These are phyloP conservation scores for Paragyromitra xinjiangensis DNA, from an alignment of 495 filamentous ascomycete genomes.

Conservation along the genomic window DNA sequence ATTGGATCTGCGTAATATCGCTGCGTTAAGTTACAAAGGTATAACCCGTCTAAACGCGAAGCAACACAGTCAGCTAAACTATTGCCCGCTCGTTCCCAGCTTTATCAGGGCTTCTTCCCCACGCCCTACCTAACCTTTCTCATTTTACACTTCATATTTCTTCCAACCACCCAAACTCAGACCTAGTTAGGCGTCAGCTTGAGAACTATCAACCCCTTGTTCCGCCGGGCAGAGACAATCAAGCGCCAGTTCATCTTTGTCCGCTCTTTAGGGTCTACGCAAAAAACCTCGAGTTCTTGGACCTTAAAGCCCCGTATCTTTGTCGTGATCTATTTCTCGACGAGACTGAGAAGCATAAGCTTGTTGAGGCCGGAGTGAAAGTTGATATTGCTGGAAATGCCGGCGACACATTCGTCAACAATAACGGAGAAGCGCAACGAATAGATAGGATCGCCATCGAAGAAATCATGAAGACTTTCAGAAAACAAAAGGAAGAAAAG, in stretches of 20 bases:
- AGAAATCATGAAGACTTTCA: slow-evolving; percentile 47
- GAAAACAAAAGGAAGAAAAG: slow-evolving; percentile 42
- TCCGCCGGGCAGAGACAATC: slow-evolving; percentile 19
- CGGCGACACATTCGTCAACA: slow-evolving; percentile 23
- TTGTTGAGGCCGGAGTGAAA: slow-evolving; percentile 51
- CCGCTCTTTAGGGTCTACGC: slow-evolving; percentile 55
- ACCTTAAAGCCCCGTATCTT: slow-evolving; percentile 53
- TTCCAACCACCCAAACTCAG: slow-evolving; percentile 22
- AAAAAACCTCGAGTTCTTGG: slow-evolving; percentile 52
- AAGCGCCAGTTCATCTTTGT: slow-evolving; percentile 50
- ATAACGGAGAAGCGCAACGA: slow-evolving; percentile 26
- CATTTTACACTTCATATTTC: slow-evolving; percentile 56
- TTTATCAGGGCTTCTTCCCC: slow-evolving; percentile 51
- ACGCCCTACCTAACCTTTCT: slow-evolving; percentile 56
- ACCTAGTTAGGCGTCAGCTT: slow-evolving; percentile 19
- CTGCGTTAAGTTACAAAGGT: slow-evolving; percentile 51
- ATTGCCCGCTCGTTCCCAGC: slow-evolving; percentile 16
- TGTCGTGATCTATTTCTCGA: slow-evolving; percentile 56
- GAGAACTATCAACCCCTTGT: slow-evolving; percentile 41
- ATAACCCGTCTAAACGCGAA: background rate
- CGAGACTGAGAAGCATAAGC: slow-evolving; percentile 50
- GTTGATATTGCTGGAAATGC: slow-evolving; percentile 39
- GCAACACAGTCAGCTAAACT: slow-evolving; percentile 15
- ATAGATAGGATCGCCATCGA: slow-evolving; percentile 48
- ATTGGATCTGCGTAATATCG: slow-evolving; percentile 52